Base-by-base conservation (phyloP, 768 basidiomycete genomes). In the Mycena albidolilacea region DNA sequence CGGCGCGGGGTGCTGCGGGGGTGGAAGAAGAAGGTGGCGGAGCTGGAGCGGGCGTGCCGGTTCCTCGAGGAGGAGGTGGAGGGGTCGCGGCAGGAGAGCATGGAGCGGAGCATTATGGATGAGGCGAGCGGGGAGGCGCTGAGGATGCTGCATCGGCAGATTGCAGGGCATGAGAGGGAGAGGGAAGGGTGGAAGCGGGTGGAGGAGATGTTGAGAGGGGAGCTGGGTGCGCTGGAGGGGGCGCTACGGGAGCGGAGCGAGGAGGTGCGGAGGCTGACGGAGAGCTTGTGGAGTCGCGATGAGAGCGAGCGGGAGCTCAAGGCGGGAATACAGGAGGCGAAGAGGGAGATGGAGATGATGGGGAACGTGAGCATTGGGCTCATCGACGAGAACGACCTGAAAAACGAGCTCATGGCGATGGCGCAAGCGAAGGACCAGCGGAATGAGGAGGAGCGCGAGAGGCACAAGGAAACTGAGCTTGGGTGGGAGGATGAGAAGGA, bases 41-140 rank as follows among this genome's bases (percentile, higher is more conserved):
- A 95, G 74, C 83, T 96, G 59, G 93, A 95, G 82, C 87, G 85
- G 73, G 84, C 89, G 71, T 91, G 91, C 64, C 87, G 90, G 17
- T 82, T 85, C 68, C 85, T 93, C 39, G 93, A 97, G 84, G 96
- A 97, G 79, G 94, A 97, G 79, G 93, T 97, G 38, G 97, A 98
- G 72, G 86, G 89, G 8, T 93, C 93, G 54, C 87, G 96, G 50
- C 91, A 94, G 76, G 94, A 95, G 78, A 94, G 92, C 77, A 84
- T 95, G 81, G 93, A 94, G 71, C 85, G 92, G 21, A 94, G 95
- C 73, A 83, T 97, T 50, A 97, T 97, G 87, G 93, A 94, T 77
- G 92, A 92, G 75, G 92, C 94, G 1, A 94, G 93, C 70, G 88
- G 92, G 2, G 91, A 91, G 81, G 95, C 92, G 39, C 84, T 98